Conservation (phyloP, 78 protist species). For the Dictyostelium capitatum region DNA sequence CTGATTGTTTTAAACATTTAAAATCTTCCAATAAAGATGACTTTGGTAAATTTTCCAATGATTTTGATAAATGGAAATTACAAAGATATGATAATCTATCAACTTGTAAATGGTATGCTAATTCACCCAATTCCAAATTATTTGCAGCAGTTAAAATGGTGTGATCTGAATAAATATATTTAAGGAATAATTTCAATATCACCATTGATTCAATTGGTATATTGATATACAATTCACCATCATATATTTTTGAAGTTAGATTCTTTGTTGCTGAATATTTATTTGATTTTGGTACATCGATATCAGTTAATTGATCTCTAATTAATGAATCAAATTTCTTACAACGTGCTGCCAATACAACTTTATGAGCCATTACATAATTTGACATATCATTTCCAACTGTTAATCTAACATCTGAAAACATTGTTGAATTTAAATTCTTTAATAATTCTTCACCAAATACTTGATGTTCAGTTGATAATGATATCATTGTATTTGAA, state of each 20-base stretch:
- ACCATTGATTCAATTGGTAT: not conserved
- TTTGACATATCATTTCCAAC: not conserved
- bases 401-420: constrained; percentile 24
- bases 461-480: constrained; percentile 38
- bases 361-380: not conserved
- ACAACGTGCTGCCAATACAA: constrained; percentile 41
- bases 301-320: not conserved
- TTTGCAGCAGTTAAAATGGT: not conserved
- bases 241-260: not conserved
- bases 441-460: constrained; percentile 49
- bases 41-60: constrained; percentile 36
- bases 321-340: not conserved
- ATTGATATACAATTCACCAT: constrained; percentile 17
- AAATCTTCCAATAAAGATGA: constrained; percentile 41
- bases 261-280: not conserved
- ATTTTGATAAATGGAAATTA: constrained; percentile 4
- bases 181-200: constrained; percentile 3
- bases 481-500: constrained; percentile 21
- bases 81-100: constrained; percentile 46
- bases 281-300: not conserved
- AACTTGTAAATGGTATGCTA: constrained; percentile 21
- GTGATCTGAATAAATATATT: constrained; percentile 64
- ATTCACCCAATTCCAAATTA: constrained; percentile 31
- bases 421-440: not conserved
- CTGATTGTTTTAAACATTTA: not conserved